Evolutionary conservation across 768 basidiomycete species (phyloP), one percentile per base, ranked within the genome.

Genomic region (Dentipellis fragilis): DNA sequence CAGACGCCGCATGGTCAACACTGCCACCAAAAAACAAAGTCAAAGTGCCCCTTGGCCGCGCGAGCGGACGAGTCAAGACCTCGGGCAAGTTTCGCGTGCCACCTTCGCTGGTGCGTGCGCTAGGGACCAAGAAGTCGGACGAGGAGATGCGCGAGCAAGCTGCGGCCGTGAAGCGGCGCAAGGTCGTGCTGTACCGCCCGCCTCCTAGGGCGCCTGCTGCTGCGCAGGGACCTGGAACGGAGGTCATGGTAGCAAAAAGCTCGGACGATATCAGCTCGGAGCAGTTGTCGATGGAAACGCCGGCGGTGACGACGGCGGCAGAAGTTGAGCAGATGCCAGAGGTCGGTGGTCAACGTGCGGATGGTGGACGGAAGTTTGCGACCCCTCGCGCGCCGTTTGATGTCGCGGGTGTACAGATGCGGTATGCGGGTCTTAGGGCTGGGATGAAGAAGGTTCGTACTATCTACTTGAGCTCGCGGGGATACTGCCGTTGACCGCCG

Each of bases 401-500:
- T 16, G 42, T 45, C 42, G 42, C 8, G 42, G n/a, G 14, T 10
- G 42, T 45, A 5, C n/a, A 45, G 42, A 17, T 19, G n/a, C 42
- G 42, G 10, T 45, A 45, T 45, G n/a, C 14, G 10, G 42, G 42
- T 2, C n/a, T 45, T n/a, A n/a, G 42, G 42, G n/a, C 2, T 19
- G 19, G 19, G 14, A 45, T 45, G 42, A 45, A 45, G 14, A 16
- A 45, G 16, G 42, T 45, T n/a, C 9, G 42, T 19, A 19, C 19
- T 12, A 45, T 12, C 42, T 16, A 19, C 42, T 19, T n/a, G 7
- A 10, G 7, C n/a, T 45, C 16, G 2, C 7, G 12, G 17, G 12
- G 40, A 42, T 42, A 12, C 12, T 7, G 4, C 12, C 4, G 6
- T 45, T 79, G 55, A 76, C 77, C 14, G 68, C 60, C 8, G 72